Evolutionary conservation across 1,284 basidiomycete species (phyloP).

Genomic region (Puccinia polysora): DNA sequence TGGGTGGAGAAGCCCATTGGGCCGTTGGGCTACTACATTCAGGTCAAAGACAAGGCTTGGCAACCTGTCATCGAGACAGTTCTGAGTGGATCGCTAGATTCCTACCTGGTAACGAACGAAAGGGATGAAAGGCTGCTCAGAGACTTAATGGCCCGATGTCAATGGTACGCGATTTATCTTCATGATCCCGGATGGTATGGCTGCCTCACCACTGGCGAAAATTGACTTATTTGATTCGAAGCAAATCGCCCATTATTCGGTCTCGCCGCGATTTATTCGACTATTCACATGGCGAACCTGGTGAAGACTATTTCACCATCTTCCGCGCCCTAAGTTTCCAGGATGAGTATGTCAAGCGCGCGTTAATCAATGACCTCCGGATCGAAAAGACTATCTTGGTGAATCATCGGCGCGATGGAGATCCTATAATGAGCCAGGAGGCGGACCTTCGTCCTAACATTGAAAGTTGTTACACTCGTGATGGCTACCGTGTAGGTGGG

Average conservation of each 20-base stretch:
- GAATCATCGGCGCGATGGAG: slow-evolving; percentile 36
- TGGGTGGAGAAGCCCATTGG: slow-evolving; percentile 67
- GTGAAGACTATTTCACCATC: slow-evolving; percentile 48
- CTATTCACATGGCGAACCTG: slow-evolving; percentile 51
- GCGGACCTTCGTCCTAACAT: slow-evolving; percentile 48
- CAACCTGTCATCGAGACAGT: slow-evolving; percentile 65
- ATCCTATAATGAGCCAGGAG: slow-evolving; percentile 11
- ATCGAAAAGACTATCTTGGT: slow-evolving; percentile 36
- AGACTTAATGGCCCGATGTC: slow-evolving; percentile 57
- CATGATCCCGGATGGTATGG: not conserved
- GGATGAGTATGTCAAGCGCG: slow-evolving; percentile 39
- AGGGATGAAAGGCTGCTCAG: slow-evolving; percentile 65
- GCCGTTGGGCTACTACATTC: slow-evolving; percentile 75
- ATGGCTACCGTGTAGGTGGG: slow-evolving; percentile 28
- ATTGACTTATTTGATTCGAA: slow-evolving; percentile 9
- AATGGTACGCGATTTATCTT: slow-evolving; percentile 7
- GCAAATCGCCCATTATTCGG: slow-evolving; percentile 48
- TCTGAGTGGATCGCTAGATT: slow-evolving; percentile 63
- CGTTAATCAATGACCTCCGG: slow-evolving; percentile 35
- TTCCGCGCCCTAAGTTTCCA: slow-evolving; percentile 49
- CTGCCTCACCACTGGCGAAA: not conserved
- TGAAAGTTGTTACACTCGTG: slow-evolving; percentile 48
- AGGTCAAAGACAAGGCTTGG: slow-evolving; percentile 59
- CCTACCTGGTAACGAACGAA: slow-evolving; percentile 72
- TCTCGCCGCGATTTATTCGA: slow-evolving; percentile 49